A percentile compares a stretch with the other conserved stretches of the same genome.
phyloP scores from a whole-genome alignment of 805 yeast species.

The Debaryomyces castellii region DNA sequence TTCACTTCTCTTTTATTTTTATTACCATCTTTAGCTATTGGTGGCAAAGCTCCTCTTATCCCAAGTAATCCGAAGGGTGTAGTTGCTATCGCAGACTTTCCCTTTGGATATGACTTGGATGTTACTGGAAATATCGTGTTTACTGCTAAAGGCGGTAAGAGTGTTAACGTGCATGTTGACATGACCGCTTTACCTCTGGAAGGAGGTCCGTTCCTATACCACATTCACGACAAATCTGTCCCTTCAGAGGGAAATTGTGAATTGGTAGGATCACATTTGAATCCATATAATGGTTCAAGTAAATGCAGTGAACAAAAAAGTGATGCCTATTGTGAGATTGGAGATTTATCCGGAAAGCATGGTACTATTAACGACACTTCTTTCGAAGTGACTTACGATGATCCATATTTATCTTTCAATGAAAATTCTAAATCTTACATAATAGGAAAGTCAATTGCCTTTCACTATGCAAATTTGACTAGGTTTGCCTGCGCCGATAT shows the following conservation, averaged over 20 bases:
- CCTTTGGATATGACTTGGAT: slow-evolving; percentile 38
- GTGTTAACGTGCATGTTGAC: slow-evolving; percentile 67
- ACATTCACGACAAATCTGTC: slow-evolving; percentile 60
- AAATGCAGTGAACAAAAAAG: slow-evolving; percentile 50
- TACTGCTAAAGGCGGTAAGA: slow-evolving; percentile 53
- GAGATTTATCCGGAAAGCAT: slow-evolving; percentile 78
- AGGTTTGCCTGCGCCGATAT: slow-evolving; percentile 67
- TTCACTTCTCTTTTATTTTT: slow-evolving; percentile 4
- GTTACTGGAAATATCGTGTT: slow-evolving; percentile 58
- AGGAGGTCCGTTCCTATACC: slow-evolving; percentile 70
- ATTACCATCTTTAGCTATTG: neutral
- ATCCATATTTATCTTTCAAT: slow-evolving; percentile 64
- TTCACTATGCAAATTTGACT: slow-evolving; percentile 56
- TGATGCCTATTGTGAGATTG: slow-evolving; percentile 64
- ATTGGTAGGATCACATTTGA: slow-evolving; percentile 56
- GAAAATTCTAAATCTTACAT: slow-evolving; percentile 55
- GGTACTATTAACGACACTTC: slow-evolving; percentile 72
- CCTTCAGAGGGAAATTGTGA: slow-evolving; percentile 51
- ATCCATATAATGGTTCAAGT: slow-evolving; percentile 59
- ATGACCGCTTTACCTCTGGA: slow-evolving; percentile 64
- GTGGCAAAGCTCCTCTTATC: slow-evolving; percentile 49
- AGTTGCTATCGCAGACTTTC: slow-evolving; percentile 59
- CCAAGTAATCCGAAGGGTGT: slow-evolving; percentile 49
- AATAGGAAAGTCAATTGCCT: slow-evolving; percentile 55
- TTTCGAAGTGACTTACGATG: slow-evolving; percentile 60